A percentile compares a stretch with the other conserved stretches of the same genome.
Evolutionary conservation across 495 filamentous ascomycete genomes (phyloP).

Genomic region (Talaromyces stipitatus): DNA sequence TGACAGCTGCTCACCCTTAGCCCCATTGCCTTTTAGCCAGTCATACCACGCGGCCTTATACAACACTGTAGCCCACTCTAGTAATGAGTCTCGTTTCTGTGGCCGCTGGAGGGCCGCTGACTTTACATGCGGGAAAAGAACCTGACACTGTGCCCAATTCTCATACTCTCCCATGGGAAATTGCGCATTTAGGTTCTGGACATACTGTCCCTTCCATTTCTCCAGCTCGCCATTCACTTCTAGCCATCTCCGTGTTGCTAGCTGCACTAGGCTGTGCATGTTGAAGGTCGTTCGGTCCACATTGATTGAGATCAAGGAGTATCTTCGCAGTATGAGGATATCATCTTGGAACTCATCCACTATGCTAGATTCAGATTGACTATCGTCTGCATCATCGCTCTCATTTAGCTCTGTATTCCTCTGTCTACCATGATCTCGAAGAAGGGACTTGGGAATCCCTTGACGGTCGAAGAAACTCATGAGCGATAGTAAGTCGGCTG

Average conservation of each 20-base stretch:
- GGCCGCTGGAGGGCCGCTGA: conserved; percentile 11
- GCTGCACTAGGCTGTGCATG: conserved; percentile 19
- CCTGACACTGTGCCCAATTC: conserved; percentile 20
- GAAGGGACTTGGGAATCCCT: conserved; percentile 16
- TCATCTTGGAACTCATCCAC: conserved; percentile 34
- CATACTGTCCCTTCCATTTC: conserved; percentile 23
- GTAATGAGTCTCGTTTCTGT: conserved; percentile 2
- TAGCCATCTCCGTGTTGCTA: conserved; percentile 13
- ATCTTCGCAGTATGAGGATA: conserved; percentile 28
- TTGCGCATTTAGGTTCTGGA: conserved; percentile 24
- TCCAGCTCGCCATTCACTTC: conserved; percentile 23
- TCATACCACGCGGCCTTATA: conserved; percentile 14
- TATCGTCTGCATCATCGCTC: conserved; percentile 11
- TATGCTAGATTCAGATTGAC: conserved; percentile 8
- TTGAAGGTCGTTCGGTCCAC: conserved; percentile 7
- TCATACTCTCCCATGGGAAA: conserved; percentile 33
- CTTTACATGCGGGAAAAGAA: conserved; percentile 20
- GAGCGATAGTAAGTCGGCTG: conserved; percentile 20
- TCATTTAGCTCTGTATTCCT: conserved; percentile 4
- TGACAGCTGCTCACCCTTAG: conserved; percentile 9
- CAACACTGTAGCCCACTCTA: conserved; percentile 16
- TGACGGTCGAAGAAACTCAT: conserved; percentile 28
- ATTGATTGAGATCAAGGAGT: conserved; percentile 31
- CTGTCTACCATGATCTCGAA: conserved; percentile 4
- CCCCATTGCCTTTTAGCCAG: conserved; percentile 7